A percentile compares a stretch with the other conserved stretches of the same genome.
These are phyloP conservation scores for Trichosporon ovoides DNA, from an alignment of 1,284 basidiomycete genomes.

Conservation along the genomic window DNA sequence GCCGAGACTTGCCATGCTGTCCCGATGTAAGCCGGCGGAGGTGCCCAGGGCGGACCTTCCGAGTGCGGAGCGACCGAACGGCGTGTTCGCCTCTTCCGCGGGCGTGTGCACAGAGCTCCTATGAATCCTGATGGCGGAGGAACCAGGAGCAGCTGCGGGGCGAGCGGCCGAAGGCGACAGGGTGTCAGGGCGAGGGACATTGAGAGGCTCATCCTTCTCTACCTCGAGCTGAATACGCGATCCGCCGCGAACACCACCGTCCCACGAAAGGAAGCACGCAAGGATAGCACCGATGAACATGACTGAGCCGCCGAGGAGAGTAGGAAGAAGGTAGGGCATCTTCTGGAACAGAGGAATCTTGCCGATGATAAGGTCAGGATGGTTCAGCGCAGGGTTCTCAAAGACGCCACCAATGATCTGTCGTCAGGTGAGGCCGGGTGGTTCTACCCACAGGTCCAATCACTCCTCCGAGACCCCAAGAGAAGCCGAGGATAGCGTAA, in stretches of 20 bases:
- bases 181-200: slow-evolving; percentile 5
- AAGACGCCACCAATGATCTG: slow-evolving; percentile 76
- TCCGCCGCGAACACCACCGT: slow-evolving; percentile 81
- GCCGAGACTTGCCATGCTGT: slow-evolving; percentile 40
- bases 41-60: neutral
- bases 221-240: slow-evolving; percentile 66
- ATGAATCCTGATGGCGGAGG: slow-evolving; percentile 23
- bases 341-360: slow-evolving; percentile 61
- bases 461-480: slow-evolving; percentile 86
- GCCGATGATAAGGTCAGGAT: slow-evolving; percentile 64
- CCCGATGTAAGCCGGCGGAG: slow-evolving; percentile 12
- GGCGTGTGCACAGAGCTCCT: slow-evolving; percentile 9
- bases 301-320: slow-evolving; percentile 69
- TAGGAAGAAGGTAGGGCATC: slow-evolving; percentile 90
- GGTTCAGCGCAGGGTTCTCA: slow-evolving; percentile 78
- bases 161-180: slow-evolving; percentile 18
- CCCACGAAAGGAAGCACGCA: slow-evolving; percentile 79
- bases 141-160: slow-evolving; percentile 19
- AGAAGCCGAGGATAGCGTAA: slow-evolving; percentile 89
- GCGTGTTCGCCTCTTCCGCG: neutral
- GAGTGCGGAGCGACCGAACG: slow-evolving; percentile 5
- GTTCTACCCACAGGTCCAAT: slow-evolving; percentile 37
- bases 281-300: slow-evolving; percentile 71
- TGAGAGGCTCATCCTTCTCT: slow-evolving; percentile 59
- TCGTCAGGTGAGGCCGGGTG: neutral